Evolutionary conservation across 2,329 filamentous ascomycete genomes (phyloP).

Genomic region (Diaporthe sp.): DNA sequence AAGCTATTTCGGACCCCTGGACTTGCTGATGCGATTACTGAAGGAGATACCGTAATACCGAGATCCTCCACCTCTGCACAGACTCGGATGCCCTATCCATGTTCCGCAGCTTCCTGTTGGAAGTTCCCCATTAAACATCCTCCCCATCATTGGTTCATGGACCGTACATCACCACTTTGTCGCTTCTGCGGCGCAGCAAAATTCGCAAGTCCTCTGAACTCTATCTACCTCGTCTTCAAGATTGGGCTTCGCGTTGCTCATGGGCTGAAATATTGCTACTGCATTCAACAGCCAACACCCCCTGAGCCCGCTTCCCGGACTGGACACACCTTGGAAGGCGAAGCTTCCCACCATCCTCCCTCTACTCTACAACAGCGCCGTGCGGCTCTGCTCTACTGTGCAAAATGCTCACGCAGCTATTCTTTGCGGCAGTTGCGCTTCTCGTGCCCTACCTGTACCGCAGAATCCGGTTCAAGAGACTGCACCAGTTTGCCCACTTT

Average conservation of each 20-base stretch:
- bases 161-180: not conserved
- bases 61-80: not conserved
- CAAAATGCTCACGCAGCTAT: slow-evolving; percentile 33
- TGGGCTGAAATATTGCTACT: not conserved
- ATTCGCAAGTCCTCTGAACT: not conserved
- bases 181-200: not conserved
- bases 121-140: not conserved
- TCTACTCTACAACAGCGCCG: not conserved
- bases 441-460: slow-evolving; percentile 30
- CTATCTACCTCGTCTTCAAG: not conserved
- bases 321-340: not conserved
- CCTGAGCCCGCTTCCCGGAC: not conserved
- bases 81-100: not conserved
- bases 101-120: not conserved
- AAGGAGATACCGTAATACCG: not conserved
- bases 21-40: not conserved
- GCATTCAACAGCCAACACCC: not conserved
- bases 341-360: not conserved
- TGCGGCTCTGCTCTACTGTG: not conserved
- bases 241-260: not conserved
- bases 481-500: slow-evolving; percentile 31
- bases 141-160: not conserved
- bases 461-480: slow-evolving; percentile 28
- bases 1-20: not conserved
- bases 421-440: slow-evolving; percentile 35